phyloP scores from a whole-genome alignment of 2,329 filamentous ascomycete genomes.

The Hymenotorrendiella dingleyae region DNA sequence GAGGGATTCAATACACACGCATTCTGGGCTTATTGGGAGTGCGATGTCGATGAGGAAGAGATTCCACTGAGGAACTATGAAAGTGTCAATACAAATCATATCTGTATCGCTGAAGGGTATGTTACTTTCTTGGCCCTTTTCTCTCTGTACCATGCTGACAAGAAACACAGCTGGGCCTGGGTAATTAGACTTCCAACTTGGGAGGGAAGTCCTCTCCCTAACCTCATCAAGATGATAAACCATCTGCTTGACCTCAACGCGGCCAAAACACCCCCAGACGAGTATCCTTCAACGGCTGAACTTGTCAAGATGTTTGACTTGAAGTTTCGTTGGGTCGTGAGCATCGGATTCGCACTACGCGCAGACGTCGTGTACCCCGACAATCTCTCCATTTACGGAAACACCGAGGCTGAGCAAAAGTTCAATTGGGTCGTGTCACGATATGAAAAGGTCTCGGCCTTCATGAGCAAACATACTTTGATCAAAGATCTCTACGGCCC shows the following conservation, averaged over 20 bases:
- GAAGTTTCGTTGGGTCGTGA: constrained; percentile 22
- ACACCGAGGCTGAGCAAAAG: constrained; percentile 23
- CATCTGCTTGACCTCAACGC: constrained; percentile 23
- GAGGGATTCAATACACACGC: constrained; percentile 21
- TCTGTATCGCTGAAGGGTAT: constrained; percentile 25
- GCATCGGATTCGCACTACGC: constrained; percentile 25
- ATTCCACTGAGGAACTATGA: constrained; percentile 23
- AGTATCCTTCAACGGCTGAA: constrained; percentile 19
- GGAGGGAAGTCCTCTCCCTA: constrained; percentile 23
- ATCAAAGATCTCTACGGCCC: constrained; percentile 17
- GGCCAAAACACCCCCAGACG: constrained; percentile 14
- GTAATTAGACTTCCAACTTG: constrained; percentile 25
- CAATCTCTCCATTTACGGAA: constrained; percentile 20
- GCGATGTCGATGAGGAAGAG: constrained; percentile 17
- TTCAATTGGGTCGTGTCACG: constrained; percentile 24
- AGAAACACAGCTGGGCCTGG: constrained; percentile 20
- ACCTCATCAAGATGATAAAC: constrained; percentile 25
- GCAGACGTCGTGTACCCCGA: constrained; percentile 18
- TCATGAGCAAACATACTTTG: constrained; percentile 21
- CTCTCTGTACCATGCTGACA: neutral
- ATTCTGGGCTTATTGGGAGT: constrained; percentile 21
- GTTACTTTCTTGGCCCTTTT: neutral
- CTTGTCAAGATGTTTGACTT: constrained; percentile 21
- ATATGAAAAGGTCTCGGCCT: constrained; percentile 20
- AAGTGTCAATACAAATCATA: constrained; percentile 25